Conservation (phyloP, 495 filamentous ascomycete genomes). For the Talaromyces thailandensis region DNA sequence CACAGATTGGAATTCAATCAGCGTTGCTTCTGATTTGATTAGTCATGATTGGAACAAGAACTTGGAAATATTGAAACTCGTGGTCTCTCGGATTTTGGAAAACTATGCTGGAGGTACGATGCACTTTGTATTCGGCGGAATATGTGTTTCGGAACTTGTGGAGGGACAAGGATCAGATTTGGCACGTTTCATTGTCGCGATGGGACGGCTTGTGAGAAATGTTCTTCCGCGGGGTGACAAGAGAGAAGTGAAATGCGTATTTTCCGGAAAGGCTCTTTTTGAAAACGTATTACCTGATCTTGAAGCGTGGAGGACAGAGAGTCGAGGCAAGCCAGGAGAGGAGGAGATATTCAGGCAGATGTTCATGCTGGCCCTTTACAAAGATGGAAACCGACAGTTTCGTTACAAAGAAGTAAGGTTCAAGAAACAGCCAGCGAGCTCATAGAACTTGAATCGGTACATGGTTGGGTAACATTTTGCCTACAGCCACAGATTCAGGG, state of each 20-base stretch:
- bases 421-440: too few relatives aligned
- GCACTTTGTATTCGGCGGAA: neutral
- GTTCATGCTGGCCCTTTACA: neutral
- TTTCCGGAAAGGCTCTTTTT: neutral
- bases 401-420: too few relatives aligned
- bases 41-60: neutral
- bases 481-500: too few relatives aligned
- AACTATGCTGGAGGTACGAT: neutral
- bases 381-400: too few relatives aligned
- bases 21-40: too few relatives aligned
- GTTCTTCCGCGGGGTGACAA: neutral
- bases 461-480: too few relatives aligned
- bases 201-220: neutral
- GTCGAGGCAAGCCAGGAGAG: neutral
- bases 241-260: neutral
- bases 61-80: neutral
- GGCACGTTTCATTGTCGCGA: neutral
- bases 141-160: neutral
- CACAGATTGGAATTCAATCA: too few relatives aligned
- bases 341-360: neutral
- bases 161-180: neutral
- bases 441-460: too few relatives aligned
- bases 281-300: neutral
- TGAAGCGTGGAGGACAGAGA: neutral
- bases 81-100: neutral